phyloP scores from a whole-genome alignment of 2,329 filamentous ascomycete genomes.

The Graphilbum sp. region DNA sequence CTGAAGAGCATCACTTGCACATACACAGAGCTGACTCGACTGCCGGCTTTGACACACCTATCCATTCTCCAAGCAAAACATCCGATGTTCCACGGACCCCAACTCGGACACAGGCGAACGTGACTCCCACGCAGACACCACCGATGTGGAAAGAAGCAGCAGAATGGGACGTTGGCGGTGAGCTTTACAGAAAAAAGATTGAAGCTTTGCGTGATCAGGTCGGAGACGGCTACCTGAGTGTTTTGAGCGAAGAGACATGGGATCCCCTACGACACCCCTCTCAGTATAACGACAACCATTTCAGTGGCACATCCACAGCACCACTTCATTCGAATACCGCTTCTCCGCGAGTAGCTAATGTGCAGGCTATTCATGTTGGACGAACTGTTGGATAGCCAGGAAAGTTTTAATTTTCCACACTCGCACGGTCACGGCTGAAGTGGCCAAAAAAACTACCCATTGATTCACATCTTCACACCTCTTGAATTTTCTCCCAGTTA shows the following conservation, averaged over 20 bases:
- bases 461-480: too few species aligned
- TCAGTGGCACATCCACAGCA: constrained; percentile 17
- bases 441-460: too few species aligned
- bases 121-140: not conserved
- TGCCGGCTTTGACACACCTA: not conserved
- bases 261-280: constrained; percentile 23
- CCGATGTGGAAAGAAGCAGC: constrained; percentile 23
- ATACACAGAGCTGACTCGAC: not conserved
- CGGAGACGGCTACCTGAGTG: constrained; percentile 74
- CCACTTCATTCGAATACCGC: constrained; percentile 20
- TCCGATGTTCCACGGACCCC: constrained; percentile 4
- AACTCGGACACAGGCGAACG: constrained; percentile 3
- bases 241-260: constrained; percentile 64
- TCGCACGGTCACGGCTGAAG: too few species aligned
- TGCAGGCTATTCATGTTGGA: constrained; percentile 36
- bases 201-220: constrained; percentile 74
- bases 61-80: not conserved
- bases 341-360: constrained; percentile 19
- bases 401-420: not conserved
- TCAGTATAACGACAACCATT: constrained; percentile 22
- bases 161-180: constrained; percentile 53
- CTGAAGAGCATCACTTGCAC: constrained; percentile 12
- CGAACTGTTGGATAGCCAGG: constrained; percentile 27
- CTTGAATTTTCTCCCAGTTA: not conserved
- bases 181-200: constrained; percentile 75